phyloP scores from a whole-genome alignment of 345 rosid genomes.

The Eucalyptus sideroxylon region DNA sequence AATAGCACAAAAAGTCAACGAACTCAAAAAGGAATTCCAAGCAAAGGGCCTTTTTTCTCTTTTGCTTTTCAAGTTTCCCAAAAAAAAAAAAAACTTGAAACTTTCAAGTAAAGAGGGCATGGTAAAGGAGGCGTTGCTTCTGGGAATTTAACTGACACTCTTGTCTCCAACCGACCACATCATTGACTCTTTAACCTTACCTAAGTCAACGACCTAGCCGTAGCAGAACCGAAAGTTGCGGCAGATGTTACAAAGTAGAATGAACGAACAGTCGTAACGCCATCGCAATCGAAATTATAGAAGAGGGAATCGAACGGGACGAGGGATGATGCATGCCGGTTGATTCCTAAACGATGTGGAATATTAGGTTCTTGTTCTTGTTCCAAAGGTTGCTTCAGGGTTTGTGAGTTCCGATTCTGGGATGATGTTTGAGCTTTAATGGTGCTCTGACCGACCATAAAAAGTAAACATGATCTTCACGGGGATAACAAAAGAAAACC shows the following conservation, averaged over 20 bases:
- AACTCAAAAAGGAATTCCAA: not conserved
- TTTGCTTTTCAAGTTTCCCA: not conserved
- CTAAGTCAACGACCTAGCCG: not conserved
- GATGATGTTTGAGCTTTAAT: not conserved
- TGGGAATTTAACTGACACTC: not conserved
- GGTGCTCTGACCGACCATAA: not conserved
- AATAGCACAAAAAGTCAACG: not conserved
- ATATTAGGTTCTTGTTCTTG: not conserved
- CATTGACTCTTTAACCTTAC: not conserved
- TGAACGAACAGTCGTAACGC: not conserved
- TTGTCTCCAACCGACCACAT: not conserved
- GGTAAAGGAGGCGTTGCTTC: not conserved
- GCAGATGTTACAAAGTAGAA: not conserved
- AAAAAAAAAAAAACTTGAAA: not conserved
- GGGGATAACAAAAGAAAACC: no score
- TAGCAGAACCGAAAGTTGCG: not conserved
- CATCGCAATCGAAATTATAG: not conserved
- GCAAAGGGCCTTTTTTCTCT: not conserved
- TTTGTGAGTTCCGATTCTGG: not conserved
- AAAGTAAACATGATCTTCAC: not conserved
- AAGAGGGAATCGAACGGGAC: not conserved
- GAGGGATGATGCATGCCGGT: not conserved
- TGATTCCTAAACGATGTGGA: not conserved
- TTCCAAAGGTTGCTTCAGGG: not conserved
- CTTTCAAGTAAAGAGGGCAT: not conserved